Evolutionary conservation across 768 basidiomycete species (phyloP), one percentile per base, ranked within the genome.

Genomic region (Gymnopilus dilepis): DNA sequence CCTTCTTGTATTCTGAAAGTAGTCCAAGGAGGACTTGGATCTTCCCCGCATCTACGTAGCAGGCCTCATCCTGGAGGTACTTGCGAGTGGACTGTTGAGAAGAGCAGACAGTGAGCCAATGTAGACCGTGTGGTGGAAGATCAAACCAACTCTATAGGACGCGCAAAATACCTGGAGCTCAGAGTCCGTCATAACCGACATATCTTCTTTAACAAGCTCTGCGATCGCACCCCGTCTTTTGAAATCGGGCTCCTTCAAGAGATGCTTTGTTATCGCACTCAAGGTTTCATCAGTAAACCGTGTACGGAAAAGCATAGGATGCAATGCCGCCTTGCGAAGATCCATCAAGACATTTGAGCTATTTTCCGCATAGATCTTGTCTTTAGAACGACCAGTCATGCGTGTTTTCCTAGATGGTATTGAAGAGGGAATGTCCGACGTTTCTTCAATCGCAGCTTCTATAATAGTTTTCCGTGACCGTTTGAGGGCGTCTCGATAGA

Each of bases 101-200:
- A 45, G 41, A 37, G 34, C 34, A 15, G 34, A 11, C 34, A 15
- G 52, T n/a, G 38, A 28, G 43, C 34, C 12, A 40, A 19, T 17
- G 28, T 11, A 41, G 47, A 51, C 15, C 19, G 2, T 22, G 11
- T 4, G 22, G 15, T 33, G 17, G 26, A 19, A 45, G 34, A 21
- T n/a, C 43, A 4, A 61, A 68, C 82, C 40, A 58, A 95, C 95
- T 84, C 92, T 94, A 78, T 97, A 97, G 11, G 87, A 86, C 51
- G 84, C 83, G 69, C 91, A 92, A 72, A 96, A 97, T 41, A 85
- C 76, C 69, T 97, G 94, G 34, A 99, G 80, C 76, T 99, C 97
- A 7, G 95, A 90, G 75, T 99, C 97, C 43, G 95, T 97, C 97
- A 99, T 99, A 19, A 97, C 90, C 67, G 92, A 86, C 92, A 99